Conservation (phyloP, 2,329 filamentous ascomycete species). For the Ophiostoma ips region DNA sequence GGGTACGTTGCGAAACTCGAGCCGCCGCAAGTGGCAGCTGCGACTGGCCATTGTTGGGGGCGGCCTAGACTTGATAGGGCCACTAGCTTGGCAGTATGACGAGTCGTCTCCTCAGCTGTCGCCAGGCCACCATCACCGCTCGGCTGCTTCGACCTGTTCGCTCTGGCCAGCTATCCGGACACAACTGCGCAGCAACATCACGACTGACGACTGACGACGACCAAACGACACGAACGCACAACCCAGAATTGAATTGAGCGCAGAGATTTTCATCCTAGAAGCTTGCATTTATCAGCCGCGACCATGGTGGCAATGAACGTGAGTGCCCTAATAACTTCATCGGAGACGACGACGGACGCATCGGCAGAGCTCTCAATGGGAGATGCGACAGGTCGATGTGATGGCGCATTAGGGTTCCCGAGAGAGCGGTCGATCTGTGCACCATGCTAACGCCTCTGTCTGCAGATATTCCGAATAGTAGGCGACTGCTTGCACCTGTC, state of each 20-base stretch:
- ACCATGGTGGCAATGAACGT: not conserved
- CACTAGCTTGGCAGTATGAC: not conserved
- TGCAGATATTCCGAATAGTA: conserved; percentile 55
- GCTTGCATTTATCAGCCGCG: no score
- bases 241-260: no score
- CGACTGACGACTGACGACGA: not conserved
- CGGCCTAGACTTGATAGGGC: not conserved
- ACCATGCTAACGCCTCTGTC: not conserved
- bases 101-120: not conserved
- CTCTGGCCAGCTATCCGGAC: not conserved
- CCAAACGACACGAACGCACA: no score
- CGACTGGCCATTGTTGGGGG: not conserved
- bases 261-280: no score
- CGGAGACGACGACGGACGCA: not conserved
- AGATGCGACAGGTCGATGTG: not conserved
- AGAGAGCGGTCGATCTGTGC: not conserved
- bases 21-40: conserved; percentile 8
- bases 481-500: conserved; percentile 74
- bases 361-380: not conserved
- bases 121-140: conserved; percentile 1
- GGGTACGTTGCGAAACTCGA: conserved; percentile 6
- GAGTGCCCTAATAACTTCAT: not conserved
- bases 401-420: no score
- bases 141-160: not conserved
- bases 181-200: not conserved